Conservation (phyloP, 495 filamentous ascomycete genomes). For the Penicillium cosmopolitanum region DNA sequence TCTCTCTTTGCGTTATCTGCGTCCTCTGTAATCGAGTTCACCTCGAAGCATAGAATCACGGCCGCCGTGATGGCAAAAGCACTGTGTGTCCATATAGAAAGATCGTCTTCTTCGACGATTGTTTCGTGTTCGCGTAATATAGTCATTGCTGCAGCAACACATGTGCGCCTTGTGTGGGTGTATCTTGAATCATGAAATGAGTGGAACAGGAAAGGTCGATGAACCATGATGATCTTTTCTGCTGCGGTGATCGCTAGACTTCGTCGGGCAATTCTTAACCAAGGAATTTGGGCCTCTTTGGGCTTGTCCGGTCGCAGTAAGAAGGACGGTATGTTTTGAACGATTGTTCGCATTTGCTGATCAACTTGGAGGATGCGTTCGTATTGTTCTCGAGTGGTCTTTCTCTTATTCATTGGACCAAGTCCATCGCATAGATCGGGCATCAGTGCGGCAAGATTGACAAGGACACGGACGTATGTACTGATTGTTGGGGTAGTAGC, state of each 20-base stretch:
- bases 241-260: conserved; percentile 47
- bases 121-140: conserved; percentile 47
- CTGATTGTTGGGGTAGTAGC: conserved; percentile 41
- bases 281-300: conserved; percentile 41
- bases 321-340: conserved; percentile 36
- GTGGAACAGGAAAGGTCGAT: conserved; percentile 48
- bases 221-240: conserved; percentile 58
- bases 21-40: conserved; percentile 26
- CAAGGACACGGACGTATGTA: conserved; percentile 43
- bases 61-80: conserved; percentile 38
- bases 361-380: conserved; percentile 48
- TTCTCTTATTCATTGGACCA: conserved; percentile 32
- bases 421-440: conserved; percentile 45
- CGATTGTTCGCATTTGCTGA: conserved; percentile 43
- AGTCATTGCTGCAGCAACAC: conserved; percentile 47
- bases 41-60: conserved; percentile 37
- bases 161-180: conserved; percentile 46
- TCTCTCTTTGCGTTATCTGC: conserved; percentile 17
- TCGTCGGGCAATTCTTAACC: conserved; percentile 43
- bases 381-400: conserved; percentile 41
- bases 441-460: conserved; percentile 45
- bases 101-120: conserved; percentile 34
- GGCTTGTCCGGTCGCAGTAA: conserved; percentile 28
- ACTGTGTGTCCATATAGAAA: conserved; percentile 38
- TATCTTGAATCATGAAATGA: conserved; percentile 47